phyloP scores from a whole-genome alignment of 1,139 yeast genomes.

The Yamadazyma sp. region DNA sequence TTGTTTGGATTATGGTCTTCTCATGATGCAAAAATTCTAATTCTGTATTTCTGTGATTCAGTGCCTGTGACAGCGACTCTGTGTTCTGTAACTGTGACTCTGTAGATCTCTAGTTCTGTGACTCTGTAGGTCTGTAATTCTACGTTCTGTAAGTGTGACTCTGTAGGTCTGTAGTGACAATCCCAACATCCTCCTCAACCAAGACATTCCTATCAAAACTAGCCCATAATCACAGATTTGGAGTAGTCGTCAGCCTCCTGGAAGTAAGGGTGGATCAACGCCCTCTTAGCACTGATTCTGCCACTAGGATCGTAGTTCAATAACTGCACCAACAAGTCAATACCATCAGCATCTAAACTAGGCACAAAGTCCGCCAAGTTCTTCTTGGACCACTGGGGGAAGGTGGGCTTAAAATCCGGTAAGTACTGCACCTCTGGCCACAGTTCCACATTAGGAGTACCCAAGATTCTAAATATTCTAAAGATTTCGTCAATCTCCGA shows the following conservation, averaged over 20 bases:
- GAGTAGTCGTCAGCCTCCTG: slow-evolving; percentile 47
- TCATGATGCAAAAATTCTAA: too few relatives aligned
- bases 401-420: slow-evolving; percentile 93
- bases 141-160: too few relatives aligned
- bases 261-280: slow-evolving; percentile 88
- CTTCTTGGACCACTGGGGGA: slow-evolving; percentile 91
- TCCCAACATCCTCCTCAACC: too few relatives aligned
- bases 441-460: slow-evolving; percentile 89
- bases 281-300: slow-evolving; percentile 92
- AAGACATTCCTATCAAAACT: too few relatives aligned
- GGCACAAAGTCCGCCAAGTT: slow-evolving; percentile 75
- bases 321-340: slow-evolving; percentile 76
- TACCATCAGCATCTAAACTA: slow-evolving; percentile 75
- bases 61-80: too few relatives aligned
- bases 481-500: slow-evolving; percentile 98
- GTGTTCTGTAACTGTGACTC: too few relatives aligned
- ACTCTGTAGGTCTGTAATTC: too few relatives aligned
- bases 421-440: slow-evolving; percentile 97
- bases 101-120: too few relatives aligned
- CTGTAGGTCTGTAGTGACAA: too few relatives aligned
- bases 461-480: slow-evolving; percentile 87
- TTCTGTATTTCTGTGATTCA: too few relatives aligned
- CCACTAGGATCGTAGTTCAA: slow-evolving; percentile 91
- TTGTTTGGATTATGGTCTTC: too few relatives aligned
- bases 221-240: slow-evolving; percentile 44